Base-by-base conservation (phyloP, 306 rosid genomes). In the Acacia acuminata region DNA sequence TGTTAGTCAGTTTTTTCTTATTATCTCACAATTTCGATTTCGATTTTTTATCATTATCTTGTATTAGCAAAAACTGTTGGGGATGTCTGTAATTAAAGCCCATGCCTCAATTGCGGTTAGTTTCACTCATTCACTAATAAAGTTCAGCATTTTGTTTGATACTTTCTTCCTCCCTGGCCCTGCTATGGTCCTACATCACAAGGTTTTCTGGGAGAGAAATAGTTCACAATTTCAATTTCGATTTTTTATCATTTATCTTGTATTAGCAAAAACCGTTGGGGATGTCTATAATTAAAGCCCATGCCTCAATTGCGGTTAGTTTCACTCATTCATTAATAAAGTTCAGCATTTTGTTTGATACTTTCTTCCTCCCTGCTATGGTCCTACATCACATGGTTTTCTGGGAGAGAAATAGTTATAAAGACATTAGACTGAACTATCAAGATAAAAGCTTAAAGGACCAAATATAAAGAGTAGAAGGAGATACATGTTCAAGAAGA, bases 401-500 rank as follows among this genome's bases (percentile, higher is more conserved):
- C 17, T 58, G 60, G 12, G 69, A 85, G 45, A 43, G 70, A 56
- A 82, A 34, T 51, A 80, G 27, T 44, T 12, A 73, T 17, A 50
- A 68, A 81, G 81, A 77, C 68, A 73, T 67, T 53, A 67, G 67
- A 80, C 55, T 42, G 45, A 72, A 61, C 32, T 61, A 47, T 63
- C 64, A 83, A 80, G 67, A 65, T 66, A 72, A 80, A 61, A 75
- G 53, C 67, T 61, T 42, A 20, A 78, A 83, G 48, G 65, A 73
- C 65, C 68, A 70, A 43, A 56, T 45, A 82, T 16, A 45, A 48
- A 51, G 73, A 50, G 76, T 66, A 67, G 73, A 71, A 82, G 63
- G 38, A 66, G 74, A 68, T 91, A 93, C 97, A 91, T 93, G 86
- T 93, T 89, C 77, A 91, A 79, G 85, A 84, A 89, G 82, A 89